Base-by-base conservation (phyloP, 2,329 filamentous ascomycete species). In the Diaporthe sp. region DNA sequence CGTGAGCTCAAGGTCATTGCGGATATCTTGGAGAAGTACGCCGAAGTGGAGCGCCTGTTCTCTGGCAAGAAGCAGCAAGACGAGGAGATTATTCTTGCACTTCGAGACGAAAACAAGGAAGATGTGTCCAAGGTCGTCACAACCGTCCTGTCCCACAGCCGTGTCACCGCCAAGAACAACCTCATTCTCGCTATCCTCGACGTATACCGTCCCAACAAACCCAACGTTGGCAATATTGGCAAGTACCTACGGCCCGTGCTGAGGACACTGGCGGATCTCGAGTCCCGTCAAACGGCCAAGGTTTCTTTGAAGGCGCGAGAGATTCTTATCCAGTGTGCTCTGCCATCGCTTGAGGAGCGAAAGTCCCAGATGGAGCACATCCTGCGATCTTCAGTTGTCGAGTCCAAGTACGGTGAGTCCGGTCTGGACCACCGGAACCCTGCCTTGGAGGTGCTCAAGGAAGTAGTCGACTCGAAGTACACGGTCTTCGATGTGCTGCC, bases 341-440 rank as follows among this genome's bases (percentile, higher is more conserved):
- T 99, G 83, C 97, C 97, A 25, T 99, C 97, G 4, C 89, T 99
- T 28, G 97, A 98, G 85, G 97, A 99, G 89, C 93, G 97, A 80
- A 94, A 94, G 37, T 91, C 94, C 9, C 97, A 99, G 87, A 98
- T 99, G 96, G 97, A 98, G 88, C 96, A 98, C 85, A 99, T 99
- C 79, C 90, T 99, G 73, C 94, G 96, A 76, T 98, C 96, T 37
- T 96, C 97, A 0, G 97, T 99, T 31, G 92, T 98, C 10, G 95
- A 99, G 85, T 98, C 96, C n/a, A 93, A 94, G 79, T 99, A 99
- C 82, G 97, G 97, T 76, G 97, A 99, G 89, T 96, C 95, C 76
- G 96, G 96, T 71, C 98, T 95, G 94, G 96, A 98, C 78, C 97
- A 99, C 87, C 91, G 97, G 79, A 94, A 98, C 85, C 97, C 97